phyloP scores from a whole-genome alignment of 129 eudicot genomes.

The Silybum marianum region DNA sequence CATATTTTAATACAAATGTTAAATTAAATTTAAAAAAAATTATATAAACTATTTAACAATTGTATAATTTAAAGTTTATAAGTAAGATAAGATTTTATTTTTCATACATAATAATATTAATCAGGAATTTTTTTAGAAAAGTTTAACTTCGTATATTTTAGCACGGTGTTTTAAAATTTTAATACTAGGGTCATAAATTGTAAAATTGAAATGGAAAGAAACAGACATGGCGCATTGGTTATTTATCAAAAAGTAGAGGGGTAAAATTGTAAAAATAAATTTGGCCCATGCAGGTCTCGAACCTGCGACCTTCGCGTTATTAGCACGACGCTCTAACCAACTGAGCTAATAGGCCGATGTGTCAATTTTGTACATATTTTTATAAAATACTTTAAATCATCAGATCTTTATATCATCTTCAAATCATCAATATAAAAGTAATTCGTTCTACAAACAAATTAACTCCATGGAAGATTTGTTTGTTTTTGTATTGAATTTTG shows the following conservation, averaged over 20 bases:
- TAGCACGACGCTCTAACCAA: slow-evolving; percentile 95
- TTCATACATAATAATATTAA: too few relatives aligned
- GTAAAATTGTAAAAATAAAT: neutral
- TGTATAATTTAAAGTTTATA: too few relatives aligned
- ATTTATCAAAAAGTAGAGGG: neutral
- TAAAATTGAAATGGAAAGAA: neutral
- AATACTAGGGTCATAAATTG: neutral
- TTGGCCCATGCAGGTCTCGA: slow-evolving; percentile 93
- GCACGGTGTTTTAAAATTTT: too few relatives aligned
- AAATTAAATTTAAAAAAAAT: too few relatives aligned
- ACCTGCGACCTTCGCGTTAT: slow-evolving; percentile 93
- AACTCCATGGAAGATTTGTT: neutral
- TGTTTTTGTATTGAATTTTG: neutral
- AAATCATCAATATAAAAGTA: neutral
- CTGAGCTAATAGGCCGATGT: slow-evolving; percentile 72
- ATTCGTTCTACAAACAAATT: too few relatives aligned
- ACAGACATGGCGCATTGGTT: neutral
- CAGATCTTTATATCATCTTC: neutral
- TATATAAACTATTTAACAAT: too few relatives aligned
- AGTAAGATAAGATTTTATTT: too few relatives aligned
- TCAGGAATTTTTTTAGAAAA: too few relatives aligned
- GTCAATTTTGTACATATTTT: too few relatives aligned
- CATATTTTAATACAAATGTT: too few relatives aligned
- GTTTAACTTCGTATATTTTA: too few relatives aligned
- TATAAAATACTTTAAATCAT: neutral